A percentile compares a stretch with the other conserved stretches of the same genome.
Evolutionary conservation across 345 rosid species (phyloP).

Genomic region (Lepidium aucheri): DNA sequence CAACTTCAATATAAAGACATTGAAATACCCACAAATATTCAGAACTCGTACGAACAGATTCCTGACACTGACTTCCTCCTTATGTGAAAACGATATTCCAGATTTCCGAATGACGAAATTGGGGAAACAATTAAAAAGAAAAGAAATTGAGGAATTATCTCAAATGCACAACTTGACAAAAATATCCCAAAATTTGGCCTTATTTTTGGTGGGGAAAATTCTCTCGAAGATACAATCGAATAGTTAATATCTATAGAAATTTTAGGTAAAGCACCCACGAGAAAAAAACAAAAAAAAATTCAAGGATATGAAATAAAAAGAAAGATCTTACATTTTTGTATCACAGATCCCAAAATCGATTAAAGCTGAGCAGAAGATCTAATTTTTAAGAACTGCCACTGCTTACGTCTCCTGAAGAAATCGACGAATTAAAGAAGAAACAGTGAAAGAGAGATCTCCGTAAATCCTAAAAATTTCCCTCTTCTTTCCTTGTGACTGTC

Average conservation of each 20-base stretch:
- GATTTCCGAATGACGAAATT: not conserved
- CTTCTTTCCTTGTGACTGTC: not conserved
- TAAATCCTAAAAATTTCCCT: conserved; percentile 9
- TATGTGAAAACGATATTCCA: not conserved
- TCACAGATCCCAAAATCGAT: conserved; percentile 20
- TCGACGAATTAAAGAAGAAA: conserved; percentile 15
- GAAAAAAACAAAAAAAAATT: not conserved
- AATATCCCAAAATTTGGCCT: not conserved
- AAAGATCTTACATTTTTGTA: conserved; percentile 13
- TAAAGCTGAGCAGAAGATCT: conserved; percentile 9
- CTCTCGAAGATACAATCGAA: not conserved
- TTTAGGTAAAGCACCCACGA: not conserved
- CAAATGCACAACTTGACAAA: not conserved
- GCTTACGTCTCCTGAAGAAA: not conserved
- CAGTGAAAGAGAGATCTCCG: not conserved
- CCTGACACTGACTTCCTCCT: not conserved
- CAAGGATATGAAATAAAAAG: not conserved
- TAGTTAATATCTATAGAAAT: not conserved
- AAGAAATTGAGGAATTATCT: not conserved
- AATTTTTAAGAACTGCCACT: conserved; percentile 1
- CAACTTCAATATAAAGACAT: not conserved
- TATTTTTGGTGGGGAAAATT: not conserved
- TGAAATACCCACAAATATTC: not conserved
- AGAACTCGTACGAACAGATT: not conserved
- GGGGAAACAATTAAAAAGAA: not conserved